These are phyloP conservation scores for Amanita molliuscula DNA, from an alignment of 768 basidiomycete genomes.

Conservation along the genomic window DNA sequence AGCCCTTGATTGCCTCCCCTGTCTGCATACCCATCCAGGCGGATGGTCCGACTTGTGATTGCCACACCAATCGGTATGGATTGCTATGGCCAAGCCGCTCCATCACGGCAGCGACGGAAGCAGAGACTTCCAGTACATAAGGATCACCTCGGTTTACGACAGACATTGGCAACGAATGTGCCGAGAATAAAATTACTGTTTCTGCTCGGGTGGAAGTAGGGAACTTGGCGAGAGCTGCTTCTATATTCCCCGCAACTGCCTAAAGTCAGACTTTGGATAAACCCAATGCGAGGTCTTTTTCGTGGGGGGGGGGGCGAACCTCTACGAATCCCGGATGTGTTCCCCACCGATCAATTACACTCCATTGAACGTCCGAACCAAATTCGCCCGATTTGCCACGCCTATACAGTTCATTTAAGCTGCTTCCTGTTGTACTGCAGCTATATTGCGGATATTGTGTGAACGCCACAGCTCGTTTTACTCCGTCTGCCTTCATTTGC, in stretches of 20 bases:
- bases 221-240: conserved; percentile 73
- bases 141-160: conserved; percentile 99
- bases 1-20: conserved; percentile 78
- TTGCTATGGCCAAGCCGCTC: conserved; percentile 66
- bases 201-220: conserved; percentile 59
- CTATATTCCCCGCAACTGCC: conserved; percentile 88
- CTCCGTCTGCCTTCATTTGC: conserved; percentile 85
- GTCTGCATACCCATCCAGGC: conserved; percentile 99
- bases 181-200: conserved; percentile 86
- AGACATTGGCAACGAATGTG: conserved; percentile 95
- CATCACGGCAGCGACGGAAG: conserved; percentile 93
- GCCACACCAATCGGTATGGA: conserved; percentile 94
- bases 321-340: conserved; percentile 92
- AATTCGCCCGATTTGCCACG: conserved; percentile 49
- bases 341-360: conserved; percentile 97
- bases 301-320: conserved; percentile 27
- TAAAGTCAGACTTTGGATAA: conserved; percentile 18
- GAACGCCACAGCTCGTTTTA: conserved; percentile 89
- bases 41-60: conserved; percentile 92
- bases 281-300: neutral
- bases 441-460: conserved; percentile 99
- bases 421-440: conserved; percentile 97
- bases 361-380: conserved; percentile 73
- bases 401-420: conserved; percentile 85
- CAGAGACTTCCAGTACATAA: conserved; percentile 90